Percentiles rank a stretch among this genome's conserved stretches.
Evolutionary conservation across 176 grass and related monocot genomes (phyloP).

Genomic region (Elaeis guineensis): DNA sequence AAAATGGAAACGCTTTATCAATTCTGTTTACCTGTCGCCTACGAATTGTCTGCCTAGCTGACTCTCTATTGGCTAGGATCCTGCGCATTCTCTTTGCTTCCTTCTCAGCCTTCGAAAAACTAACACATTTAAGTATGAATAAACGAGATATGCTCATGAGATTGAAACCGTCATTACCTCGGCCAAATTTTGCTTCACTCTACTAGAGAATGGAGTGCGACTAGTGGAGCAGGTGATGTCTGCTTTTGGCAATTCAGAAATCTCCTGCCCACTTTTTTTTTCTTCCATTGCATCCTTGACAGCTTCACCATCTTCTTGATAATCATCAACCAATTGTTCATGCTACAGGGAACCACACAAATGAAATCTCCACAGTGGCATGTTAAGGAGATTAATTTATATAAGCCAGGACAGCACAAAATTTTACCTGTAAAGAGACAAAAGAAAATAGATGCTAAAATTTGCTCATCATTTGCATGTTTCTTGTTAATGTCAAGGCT

Average conservation of each 20-base stretch:
- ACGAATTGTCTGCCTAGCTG: conserved; percentile 79
- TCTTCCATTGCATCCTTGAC: background rate
- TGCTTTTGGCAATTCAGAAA: conserved; percentile 30
- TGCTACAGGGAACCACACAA: too few species aligned
- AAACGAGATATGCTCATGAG: background rate
- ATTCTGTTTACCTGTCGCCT: conserved; percentile 40
- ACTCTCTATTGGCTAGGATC: conserved; percentile 80
- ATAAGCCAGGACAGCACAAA: too few species aligned
- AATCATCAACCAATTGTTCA: too few species aligned
- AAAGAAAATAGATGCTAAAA: too few species aligned
- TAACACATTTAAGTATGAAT: background rate
- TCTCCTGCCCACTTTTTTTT: conserved; percentile 11
- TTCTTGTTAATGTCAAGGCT: too few species aligned
- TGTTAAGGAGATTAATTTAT: too few species aligned
- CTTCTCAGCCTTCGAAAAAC: conserved; percentile 46
- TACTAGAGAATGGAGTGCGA: conserved; percentile 17
- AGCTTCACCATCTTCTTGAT: too few species aligned
- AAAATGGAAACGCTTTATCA: background rate
- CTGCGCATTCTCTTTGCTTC: conserved; percentile 70
- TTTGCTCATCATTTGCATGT: too few species aligned
- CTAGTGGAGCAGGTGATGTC: background rate
- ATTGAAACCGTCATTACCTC: conserved; percentile 31
- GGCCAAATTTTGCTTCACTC: conserved; percentile 44
- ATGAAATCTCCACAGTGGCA: too few species aligned
- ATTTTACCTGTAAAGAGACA: too few species aligned